Evolutionary conservation across 805 yeast species (phyloP), one percentile per base, ranked within the genome.

Genomic region (Osmozyma mogii): DNA sequence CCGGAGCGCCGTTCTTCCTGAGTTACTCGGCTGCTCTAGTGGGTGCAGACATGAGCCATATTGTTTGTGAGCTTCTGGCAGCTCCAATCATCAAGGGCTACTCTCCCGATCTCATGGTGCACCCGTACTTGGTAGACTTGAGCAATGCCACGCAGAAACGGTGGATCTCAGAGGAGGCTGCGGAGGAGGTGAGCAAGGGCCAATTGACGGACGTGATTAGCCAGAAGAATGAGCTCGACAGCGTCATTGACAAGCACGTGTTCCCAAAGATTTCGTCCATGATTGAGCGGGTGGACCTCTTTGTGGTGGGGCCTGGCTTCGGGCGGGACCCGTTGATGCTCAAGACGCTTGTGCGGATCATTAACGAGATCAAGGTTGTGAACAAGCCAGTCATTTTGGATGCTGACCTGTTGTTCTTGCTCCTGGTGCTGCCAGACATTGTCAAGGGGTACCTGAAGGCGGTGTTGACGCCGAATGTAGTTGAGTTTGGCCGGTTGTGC

Each of bases 1-100:
- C 96, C 0, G 98, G 98, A 0, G 98, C 98, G 0, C 97, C 97
- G 2, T 92, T 67, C 54, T 92, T 92, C 52, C 71, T 94, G 20
- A 82, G 94, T 4, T 80, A 82, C 50, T 82, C 95, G 1, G 74
- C 94, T 1, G 83, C 94, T 2, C 56, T 81, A 21, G 67, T 80
- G 28, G 98, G 98, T 1, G 79, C 87, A 30, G 98, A 89, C 50
- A 64, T 92, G 59, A 72, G 89, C 21, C 97, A 89, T 54, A 69
- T 89, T 7, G 68, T 92, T n/a, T 92, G 97, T 58, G 94, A 85
- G 41, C 54, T 59, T 29, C 57, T 61, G 17, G 96, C 96, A 1
- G 88, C 84, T 0, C 58, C 79, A 0, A 78, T 84, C 5, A 85
- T 89, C 47, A 89, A 89, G 55, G 58, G 78, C 17, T 92, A 92